A percentile compares a stretch with the other conserved stretches of the same genome.
Conservation (phyloP, 441 rosid species). For the Gossypium schwendimanii region DNA sequence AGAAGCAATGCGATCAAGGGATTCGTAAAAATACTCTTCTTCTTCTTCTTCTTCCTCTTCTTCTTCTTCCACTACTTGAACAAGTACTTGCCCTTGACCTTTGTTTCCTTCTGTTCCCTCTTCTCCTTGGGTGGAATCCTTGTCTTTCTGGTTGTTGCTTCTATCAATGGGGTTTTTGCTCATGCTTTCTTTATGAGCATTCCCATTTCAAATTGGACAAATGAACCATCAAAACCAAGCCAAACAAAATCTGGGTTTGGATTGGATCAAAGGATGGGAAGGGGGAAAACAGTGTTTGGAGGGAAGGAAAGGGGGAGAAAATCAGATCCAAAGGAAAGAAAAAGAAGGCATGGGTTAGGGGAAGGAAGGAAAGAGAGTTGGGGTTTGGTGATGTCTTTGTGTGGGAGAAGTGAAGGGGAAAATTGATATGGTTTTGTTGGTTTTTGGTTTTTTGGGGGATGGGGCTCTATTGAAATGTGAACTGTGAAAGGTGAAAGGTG, state of each 20-base stretch:
- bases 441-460: background rate
- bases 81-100: background rate
- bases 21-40: constrained; percentile 79
- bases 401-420: constrained; percentile 17
- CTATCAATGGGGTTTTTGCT: constrained; percentile 16
- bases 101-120: constrained; percentile 17
- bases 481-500: background rate
- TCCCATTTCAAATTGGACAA: constrained; percentile 33
- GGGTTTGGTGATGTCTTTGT: constrained; percentile 39
- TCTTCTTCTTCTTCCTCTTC: constrained; percentile 19
- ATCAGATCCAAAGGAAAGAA: constrained; percentile 47
- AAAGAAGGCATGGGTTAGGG: constrained; percentile 5
- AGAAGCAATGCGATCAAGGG: constrained; percentile 80
- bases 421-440: constrained; percentile 8
- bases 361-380: constrained; percentile 26
- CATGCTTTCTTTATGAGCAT: constrained; percentile 36
- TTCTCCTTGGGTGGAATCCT: constrained; percentile 11
- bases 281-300: constrained; percentile 18
- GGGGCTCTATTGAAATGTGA: constrained; percentile 1
- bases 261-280: constrained; percentile 11
- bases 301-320: constrained; percentile 22
- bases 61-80: background rate
- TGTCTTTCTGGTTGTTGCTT: constrained; percentile 10
- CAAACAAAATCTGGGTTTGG: constrained; percentile 9
- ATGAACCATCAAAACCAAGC: constrained; percentile 20